phyloP scores from a whole-genome alignment of 805 yeast species.

The Grigorovia jiainica region DNA sequence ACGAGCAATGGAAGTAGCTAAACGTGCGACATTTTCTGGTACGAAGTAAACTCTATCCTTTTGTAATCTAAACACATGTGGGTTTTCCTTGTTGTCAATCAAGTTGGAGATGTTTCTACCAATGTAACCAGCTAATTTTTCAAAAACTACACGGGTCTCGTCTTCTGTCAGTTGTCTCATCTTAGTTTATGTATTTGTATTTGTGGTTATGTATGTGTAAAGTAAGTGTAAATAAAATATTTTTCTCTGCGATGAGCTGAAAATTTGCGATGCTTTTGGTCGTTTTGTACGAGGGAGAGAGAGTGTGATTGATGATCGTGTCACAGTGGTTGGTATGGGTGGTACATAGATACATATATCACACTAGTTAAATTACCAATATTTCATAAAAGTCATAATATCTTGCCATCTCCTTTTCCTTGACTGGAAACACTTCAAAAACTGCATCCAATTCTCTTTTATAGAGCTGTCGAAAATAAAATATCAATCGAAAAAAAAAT shows the following conservation, averaged over 20 bases:
- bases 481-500: too few species aligned
- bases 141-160: constrained; percentile 92
- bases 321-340: too few species aligned
- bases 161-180: constrained; percentile 97
- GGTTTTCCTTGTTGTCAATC: constrained; percentile 70
- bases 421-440: too few species aligned
- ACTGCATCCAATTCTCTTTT: too few species aligned
- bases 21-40: constrained; percentile 66
- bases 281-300: neutral
- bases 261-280: neutral
- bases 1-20: constrained; percentile 87
- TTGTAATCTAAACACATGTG: constrained; percentile 91
- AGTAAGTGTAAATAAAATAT: too few species aligned
- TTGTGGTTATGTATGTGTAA: too few species aligned
- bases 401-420: too few species aligned
- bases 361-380: too few species aligned
- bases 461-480: too few species aligned
- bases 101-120: constrained; percentile 90
- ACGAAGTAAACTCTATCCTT: constrained; percentile 95
- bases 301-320: too few species aligned
- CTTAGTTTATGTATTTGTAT: constrained; percentile 1
- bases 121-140: constrained; percentile 89
- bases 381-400: too few species aligned
- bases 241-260: neutral
- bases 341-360: too few species aligned